A percentile compares a stretch with the other conserved stretches of the same genome.
Evolutionary conservation across 345 rosid genomes (phyloP).

Genomic region (Populus ilicifolia): DNA sequence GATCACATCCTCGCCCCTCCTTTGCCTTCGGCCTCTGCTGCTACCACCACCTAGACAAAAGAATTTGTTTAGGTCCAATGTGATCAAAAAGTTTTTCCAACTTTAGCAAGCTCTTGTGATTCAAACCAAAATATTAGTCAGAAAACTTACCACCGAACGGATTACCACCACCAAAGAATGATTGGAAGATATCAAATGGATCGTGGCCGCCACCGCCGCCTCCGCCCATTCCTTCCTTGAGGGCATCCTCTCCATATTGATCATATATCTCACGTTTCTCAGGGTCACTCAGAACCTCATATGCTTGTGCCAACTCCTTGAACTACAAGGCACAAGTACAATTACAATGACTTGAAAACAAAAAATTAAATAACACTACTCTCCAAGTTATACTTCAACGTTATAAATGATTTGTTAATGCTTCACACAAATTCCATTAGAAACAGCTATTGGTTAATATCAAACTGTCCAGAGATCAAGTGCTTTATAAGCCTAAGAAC

Average conservation of each 20-base stretch:
- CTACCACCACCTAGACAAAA: slow-evolving; percentile 51
- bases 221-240: slow-evolving; percentile 87
- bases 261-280: slow-evolving; percentile 80
- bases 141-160: slow-evolving; percentile 55
- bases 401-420: neutral
- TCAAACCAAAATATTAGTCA: neutral
- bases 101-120: too few species aligned
- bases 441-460: neutral
- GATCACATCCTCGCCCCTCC: slow-evolving; percentile 85
- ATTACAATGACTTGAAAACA: neutral
- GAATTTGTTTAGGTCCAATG: neutral
- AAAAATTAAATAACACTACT: neutral
- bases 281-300: slow-evolving; percentile 72
- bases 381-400: neutral
- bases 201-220: slow-evolving; percentile 57
- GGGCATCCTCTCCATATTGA: slow-evolving; percentile 81
- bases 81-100: neutral
- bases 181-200: slow-evolving; percentile 70
- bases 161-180: slow-evolving; percentile 77
- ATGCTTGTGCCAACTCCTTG: slow-evolving; percentile 77
- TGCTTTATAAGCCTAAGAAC: too few species aligned
- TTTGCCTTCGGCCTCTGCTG: slow-evolving; percentile 83
- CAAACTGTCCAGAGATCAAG: neutral
- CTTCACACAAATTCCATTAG: neutral
- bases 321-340: slow-evolving; percentile 31